Base-by-base conservation (phyloP, 1,284 basidiomycete genomes). In the Apiotrichum siamense region DNA sequence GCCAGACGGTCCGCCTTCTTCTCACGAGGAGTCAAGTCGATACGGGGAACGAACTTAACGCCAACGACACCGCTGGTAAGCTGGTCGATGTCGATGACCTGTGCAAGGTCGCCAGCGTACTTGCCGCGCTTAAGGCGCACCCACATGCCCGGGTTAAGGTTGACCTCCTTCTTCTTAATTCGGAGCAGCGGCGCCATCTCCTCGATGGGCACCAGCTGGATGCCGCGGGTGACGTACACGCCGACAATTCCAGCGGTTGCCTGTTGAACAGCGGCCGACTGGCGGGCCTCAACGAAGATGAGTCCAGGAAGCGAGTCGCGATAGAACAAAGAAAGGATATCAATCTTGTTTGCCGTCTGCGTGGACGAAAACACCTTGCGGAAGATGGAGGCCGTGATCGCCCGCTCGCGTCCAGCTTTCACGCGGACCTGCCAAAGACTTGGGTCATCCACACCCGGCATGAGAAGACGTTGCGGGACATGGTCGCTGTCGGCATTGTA, bases 161-260 rank as follows among this genome's bases (percentile, higher is more conserved):
- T 87, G 49, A 87, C 77, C 59, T 92, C 88, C 66, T 92, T 87
- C 76, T 94, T 93, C 77, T 93, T 96, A 65, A 97, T 96, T 69
- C 90, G 89, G 59, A 98, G 80, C 29, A 98, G 77, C 57, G 89
- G 91, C 7, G 93, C 90, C 94, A 98, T 98, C 77, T 99, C 94
- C 62, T 97, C 90, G 58, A 97, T 93, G 9, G 93, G 93, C 1
- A 98, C 91, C 35, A 97, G 82, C 36, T 83, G 80, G 56, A 92
- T 81, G 18, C 86, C 86, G 47, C 86, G 84, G 59, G 63, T 61
- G 32, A 83, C 79, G 74, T 92, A 98, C 47, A 94, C 84, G 49
- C 93, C 94, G 47, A 97, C 88, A 38, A 98, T 84, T 29, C 93
- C 94, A 50, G 83, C 81, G 67, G 89, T 83, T 3, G 93, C 92